Percentiles rank a stretch among this genome's conserved stretches.
Evolutionary conservation across 352 stramenopile genomes (phyloP).

Genomic region (Peronospora belbahrii): DNA sequence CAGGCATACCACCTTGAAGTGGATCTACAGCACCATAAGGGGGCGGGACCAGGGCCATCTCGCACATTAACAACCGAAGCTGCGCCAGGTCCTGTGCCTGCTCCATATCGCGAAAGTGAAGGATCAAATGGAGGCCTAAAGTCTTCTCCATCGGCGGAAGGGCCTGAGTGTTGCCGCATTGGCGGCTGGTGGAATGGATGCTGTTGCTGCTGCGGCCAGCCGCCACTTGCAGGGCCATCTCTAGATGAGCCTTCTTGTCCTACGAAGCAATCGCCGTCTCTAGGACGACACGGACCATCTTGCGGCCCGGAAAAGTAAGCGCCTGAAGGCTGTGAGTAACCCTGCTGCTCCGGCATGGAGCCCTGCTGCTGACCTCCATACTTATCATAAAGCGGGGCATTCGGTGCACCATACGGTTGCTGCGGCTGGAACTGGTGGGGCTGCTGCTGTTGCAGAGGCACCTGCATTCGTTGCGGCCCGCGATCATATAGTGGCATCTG

Average conservation of each 20-base stretch:
- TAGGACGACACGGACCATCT: slow-evolving; percentile 17
- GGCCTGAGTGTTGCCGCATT: slow-evolving; percentile 18
- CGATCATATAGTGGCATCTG: slow-evolving; percentile 29
- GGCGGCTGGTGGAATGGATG: slow-evolving; percentile 19
- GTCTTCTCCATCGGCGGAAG: slow-evolving; percentile 16
- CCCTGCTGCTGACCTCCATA: slow-evolving; percentile 22
- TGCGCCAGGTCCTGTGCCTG: slow-evolving; percentile 16
- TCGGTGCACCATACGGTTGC: slow-evolving; percentile 17
- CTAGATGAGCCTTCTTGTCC: slow-evolving; percentile 35
- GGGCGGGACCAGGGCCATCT: slow-evolving; percentile 6
- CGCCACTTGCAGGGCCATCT: slow-evolving; percentile 12
- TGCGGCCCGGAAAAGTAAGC: slow-evolving; percentile 21
- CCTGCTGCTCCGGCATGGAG: slow-evolving; percentile 23
- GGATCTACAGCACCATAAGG: slow-evolving; percentile 14
- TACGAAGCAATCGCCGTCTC: slow-evolving; percentile 27
- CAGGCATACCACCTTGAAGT: slow-evolving; percentile 15
- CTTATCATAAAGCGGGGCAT: slow-evolving; percentile 21
- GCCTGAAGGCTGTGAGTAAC: slow-evolving; percentile 16
- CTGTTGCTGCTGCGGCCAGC: slow-evolving; percentile 20
- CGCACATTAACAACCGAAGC: slow-evolving; percentile 1
- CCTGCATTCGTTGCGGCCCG: slow-evolving; percentile 20
- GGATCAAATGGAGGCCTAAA: slow-evolving; percentile 23
- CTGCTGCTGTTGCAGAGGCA: slow-evolving; percentile 15
- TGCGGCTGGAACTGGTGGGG: slow-evolving; percentile 26
- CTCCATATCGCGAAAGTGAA: slow-evolving; percentile 29